These are phyloP conservation scores for Rostrohypoxylon terebratum DNA, from an alignment of 495 filamentous ascomycete species.

Conservation along the genomic window DNA sequence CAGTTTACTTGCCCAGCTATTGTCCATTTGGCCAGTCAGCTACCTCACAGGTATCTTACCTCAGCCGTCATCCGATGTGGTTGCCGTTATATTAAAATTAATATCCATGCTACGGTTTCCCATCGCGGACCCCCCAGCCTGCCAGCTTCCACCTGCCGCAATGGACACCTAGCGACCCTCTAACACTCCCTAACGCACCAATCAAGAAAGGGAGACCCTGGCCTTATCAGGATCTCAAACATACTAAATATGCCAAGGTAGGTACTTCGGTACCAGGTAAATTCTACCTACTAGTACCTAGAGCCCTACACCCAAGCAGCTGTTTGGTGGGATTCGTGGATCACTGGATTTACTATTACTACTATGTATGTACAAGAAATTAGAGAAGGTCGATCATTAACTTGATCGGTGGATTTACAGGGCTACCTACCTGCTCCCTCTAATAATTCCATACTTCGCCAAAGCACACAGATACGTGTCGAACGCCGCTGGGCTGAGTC, in stretches of 20 bases:
- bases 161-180: not conserved
- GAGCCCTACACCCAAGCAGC: not conserved
- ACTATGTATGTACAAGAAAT: no score
- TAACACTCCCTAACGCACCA: not conserved
- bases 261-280: not conserved
- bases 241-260: not conserved
- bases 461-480: not conserved
- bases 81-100: conserved; percentile 13
- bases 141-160: conserved; percentile 11
- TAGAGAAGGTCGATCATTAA: conserved; percentile 21
- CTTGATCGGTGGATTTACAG: conserved; percentile 24
- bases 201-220: not conserved
- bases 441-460: not conserved
- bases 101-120: conserved; percentile 1
- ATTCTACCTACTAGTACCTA: no score
- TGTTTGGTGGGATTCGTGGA: conserved; percentile 1
- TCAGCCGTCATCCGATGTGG: conserved; percentile 5
- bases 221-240: not conserved
- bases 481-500: not conserved
- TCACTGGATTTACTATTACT: no score
- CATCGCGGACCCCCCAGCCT: not conserved
- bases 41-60: not conserved
- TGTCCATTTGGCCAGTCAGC: not conserved
- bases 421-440: not conserved
- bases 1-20: not conserved